Conservation (phyloP, 2,329 filamentous ascomycete genomes). For the Trichothecium roseum region DNA sequence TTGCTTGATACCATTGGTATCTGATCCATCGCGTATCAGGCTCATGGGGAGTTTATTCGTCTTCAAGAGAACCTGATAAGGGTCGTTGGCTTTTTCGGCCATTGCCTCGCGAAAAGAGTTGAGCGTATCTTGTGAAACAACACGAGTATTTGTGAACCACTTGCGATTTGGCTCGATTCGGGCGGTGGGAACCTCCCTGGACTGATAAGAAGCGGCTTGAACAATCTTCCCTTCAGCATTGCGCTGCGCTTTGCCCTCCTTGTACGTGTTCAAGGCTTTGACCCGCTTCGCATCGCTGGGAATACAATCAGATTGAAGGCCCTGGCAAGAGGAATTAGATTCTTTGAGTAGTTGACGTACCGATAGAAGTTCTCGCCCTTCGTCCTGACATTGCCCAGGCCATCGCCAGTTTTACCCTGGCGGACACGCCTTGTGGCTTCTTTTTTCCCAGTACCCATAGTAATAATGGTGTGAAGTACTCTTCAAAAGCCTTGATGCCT, state of each 20-base stretch:
- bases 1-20: slow-evolving; percentile 75
- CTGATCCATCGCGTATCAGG: slow-evolving; percentile 73
- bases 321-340: background rate
- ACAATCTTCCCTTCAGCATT: slow-evolving; percentile 79
- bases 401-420: slow-evolving; percentile 76
- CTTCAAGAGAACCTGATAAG: slow-evolving; percentile 90
- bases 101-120: slow-evolving; percentile 84
- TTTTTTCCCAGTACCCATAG: slow-evolving; percentile 88
- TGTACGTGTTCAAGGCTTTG: slow-evolving; percentile 82
- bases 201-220: slow-evolving; percentile 76
- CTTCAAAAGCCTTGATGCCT: background rate
- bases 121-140: slow-evolving; percentile 81
- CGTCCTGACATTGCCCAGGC: slow-evolving; percentile 80
- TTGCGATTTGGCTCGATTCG: slow-evolving; percentile 92
- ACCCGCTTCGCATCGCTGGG: slow-evolving; percentile 67
- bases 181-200: slow-evolving; percentile 68
- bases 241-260: slow-evolving; percentile 72
- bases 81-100: slow-evolving; percentile 79
- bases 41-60: slow-evolving; percentile 96
- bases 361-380: slow-evolving; percentile 99
- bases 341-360: slow-evolving; percentile 25
- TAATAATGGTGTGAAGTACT: slow-evolving; percentile 6
- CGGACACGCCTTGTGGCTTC: slow-evolving; percentile 73
- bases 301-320: background rate
- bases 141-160: slow-evolving; percentile 93